A percentile compares a stretch with the other conserved stretches of the same genome.
Conservation (phyloP, 257 asterid genomes). For the Solanum chiquidenum region DNA sequence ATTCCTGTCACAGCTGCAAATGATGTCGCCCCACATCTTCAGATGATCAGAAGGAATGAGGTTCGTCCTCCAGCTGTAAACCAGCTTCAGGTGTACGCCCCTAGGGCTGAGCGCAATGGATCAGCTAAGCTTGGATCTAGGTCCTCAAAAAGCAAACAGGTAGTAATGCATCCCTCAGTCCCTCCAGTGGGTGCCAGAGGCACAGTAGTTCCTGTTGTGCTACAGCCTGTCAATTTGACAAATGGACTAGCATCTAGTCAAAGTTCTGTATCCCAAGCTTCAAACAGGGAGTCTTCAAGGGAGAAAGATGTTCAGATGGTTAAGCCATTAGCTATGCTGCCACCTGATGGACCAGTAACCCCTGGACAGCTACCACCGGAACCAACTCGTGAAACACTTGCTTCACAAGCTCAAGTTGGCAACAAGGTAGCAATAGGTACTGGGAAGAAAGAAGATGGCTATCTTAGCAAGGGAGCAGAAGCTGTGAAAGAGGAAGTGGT, state of each 20-base stretch:
- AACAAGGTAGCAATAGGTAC: conserved; percentile 22
- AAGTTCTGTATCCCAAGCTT: conserved; percentile 9
- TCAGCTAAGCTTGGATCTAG: not conserved
- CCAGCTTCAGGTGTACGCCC: conserved; percentile 4
- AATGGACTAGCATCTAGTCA: conserved; percentile 22
- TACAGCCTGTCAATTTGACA: conserved; percentile 36
- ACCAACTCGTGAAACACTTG: conserved; percentile 6
- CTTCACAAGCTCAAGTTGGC: conserved; percentile 18
- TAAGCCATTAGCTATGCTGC: conserved; percentile 57
- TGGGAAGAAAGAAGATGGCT: conserved; percentile 17
- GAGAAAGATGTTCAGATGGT: conserved; percentile 51
- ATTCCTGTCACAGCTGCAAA: conserved; percentile 66
- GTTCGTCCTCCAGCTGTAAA: conserved; percentile 24
- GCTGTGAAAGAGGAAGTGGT: conserved; percentile 22
- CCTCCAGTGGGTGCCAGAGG: conserved; percentile 50
- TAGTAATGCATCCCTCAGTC: conserved; percentile 25
- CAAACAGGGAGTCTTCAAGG: conserved; percentile 22
- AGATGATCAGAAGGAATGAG: conserved; percentile 54
- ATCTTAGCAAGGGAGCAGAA: conserved; percentile 5
- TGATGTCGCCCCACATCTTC: conserved; percentile 75
- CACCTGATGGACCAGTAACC: conserved; percentile 44
- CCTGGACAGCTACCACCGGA: conserved; percentile 29
- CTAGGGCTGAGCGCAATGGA: conserved; percentile 4
- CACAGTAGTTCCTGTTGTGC: conserved; percentile 49
- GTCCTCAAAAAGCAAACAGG: conserved; percentile 31